Conservation (phyloP, 2,329 filamentous ascomycete genomes). For the Mycosphaerelloides madeirae region DNA sequence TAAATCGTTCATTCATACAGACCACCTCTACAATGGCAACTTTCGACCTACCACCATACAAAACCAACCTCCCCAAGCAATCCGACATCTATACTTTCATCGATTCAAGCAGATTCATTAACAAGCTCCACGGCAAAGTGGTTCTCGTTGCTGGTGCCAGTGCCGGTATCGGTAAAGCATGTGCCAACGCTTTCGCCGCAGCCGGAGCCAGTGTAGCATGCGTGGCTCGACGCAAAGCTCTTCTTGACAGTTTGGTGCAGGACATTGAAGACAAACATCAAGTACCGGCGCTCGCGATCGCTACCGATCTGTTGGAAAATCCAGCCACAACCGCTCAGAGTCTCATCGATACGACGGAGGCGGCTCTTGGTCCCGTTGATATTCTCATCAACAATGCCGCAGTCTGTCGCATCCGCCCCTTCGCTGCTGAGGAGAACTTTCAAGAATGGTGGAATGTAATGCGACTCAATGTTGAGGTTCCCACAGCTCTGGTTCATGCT, state of each 20-base stretch:
- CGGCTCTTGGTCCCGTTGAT: conserved; percentile 15
- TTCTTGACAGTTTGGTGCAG: conserved; percentile 16
- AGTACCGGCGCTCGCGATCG: conserved; percentile 15
- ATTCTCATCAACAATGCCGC: conserved; percentile 19
- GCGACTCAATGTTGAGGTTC: background rate
- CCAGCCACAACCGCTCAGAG: conserved; percentile 9
- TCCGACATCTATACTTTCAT: conserved; percentile 18
- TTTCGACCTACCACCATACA: no score
- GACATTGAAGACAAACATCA: conserved; percentile 15
- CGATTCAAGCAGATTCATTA: conserved; percentile 14
- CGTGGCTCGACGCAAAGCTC: conserved; percentile 19
- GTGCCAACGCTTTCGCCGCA: conserved; percentile 16
- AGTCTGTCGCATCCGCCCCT: background rate
- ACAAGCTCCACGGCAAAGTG: conserved; percentile 22
- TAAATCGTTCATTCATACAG: no score
- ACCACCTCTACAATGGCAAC: no score
- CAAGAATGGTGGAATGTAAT: background rate
- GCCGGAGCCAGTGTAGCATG: conserved; percentile 20
- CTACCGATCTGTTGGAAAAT: conserved; percentile 12
- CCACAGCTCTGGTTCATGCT: conserved; percentile 3
- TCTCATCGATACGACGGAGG: conserved; percentile 15
- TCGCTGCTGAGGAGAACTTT: background rate
- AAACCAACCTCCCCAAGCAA: conserved; percentile 1
- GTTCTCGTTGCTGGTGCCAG: conserved; percentile 26
- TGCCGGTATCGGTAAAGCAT: conserved; percentile 17